Evolutionary conservation across 306 rosid species (phyloP).

Genomic region (Sechiopsis laciniata): DNA sequence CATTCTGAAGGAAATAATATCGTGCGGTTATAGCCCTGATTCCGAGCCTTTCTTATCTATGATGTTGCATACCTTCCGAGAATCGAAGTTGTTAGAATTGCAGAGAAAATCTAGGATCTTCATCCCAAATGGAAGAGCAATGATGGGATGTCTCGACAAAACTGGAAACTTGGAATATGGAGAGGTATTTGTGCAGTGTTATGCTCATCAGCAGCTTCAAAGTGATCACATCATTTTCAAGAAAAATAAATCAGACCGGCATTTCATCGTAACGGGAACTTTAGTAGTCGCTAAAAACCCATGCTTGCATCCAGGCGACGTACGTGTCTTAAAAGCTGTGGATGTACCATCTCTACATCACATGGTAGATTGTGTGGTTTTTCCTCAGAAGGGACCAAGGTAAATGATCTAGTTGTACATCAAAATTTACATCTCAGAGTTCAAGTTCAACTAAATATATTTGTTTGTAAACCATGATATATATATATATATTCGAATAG

Average conservation of each 20-base stretch:
- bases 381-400: slow-evolving; percentile 44
- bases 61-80: slow-evolving; percentile 80
- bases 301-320: slow-evolving; percentile 40
- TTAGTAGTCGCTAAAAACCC: slow-evolving; percentile 44
- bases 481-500: not conserved
- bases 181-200: slow-evolving; percentile 65
- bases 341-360: slow-evolving; percentile 36
- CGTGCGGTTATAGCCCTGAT: slow-evolving; percentile 68
- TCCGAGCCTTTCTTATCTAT: slow-evolving; percentile 73
- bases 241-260: slow-evolving; percentile 17
- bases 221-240: slow-evolving; percentile 16
- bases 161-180: slow-evolving; percentile 67
- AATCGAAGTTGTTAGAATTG: slow-evolving; percentile 35
- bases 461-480: not conserved
- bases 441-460: not conserved
- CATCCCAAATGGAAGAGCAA: slow-evolving; percentile 70
- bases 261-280: slow-evolving; percentile 20
- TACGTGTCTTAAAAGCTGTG: slow-evolving; percentile 38
- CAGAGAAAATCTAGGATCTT: slow-evolving; percentile 52
- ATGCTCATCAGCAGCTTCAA: slow-evolving; percentile 30
- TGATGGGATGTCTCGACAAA: slow-evolving; percentile 97
- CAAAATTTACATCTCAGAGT: not conserved
- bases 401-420: slow-evolving; percentile 2
- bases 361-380: slow-evolving; percentile 41
- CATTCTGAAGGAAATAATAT: slow-evolving; percentile 59